These are phyloP conservation scores for Mycocentrospora acerina DNA, from an alignment of 2,329 filamentous ascomycete species.

Conservation along the genomic window DNA sequence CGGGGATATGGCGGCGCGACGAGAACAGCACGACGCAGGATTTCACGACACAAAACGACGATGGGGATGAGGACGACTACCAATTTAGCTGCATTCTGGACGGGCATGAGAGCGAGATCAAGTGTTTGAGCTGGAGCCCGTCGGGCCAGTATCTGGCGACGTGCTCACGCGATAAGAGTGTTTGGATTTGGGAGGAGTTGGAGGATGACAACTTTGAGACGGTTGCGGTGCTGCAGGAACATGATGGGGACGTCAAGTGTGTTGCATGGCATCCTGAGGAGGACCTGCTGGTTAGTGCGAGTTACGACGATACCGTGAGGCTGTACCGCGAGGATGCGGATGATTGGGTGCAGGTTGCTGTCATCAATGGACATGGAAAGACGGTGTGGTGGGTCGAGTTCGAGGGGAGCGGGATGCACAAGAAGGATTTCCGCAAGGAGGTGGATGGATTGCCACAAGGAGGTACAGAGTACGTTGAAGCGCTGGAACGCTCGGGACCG, in stretches of 20 bases:
- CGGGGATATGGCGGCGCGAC: constrained; percentile 69
- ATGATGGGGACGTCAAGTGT: constrained; percentile 92
- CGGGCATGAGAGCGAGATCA: constrained; percentile 93
- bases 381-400: constrained; percentile 89
- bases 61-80: constrained; percentile 77
- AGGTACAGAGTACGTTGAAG: constrained; percentile 38
- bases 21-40: constrained; percentile 56
- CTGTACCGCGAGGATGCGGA: constrained; percentile 89
- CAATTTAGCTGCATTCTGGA: constrained; percentile 89
- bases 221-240: constrained; percentile 89
- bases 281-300: constrained; percentile 81
- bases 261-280: constrained; percentile 86
- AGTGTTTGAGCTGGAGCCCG: constrained; percentile 73
- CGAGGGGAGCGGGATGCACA: constrained; percentile 49
- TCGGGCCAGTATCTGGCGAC: constrained; percentile 81
- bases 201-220: constrained; percentile 97
- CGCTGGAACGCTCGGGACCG: constrained; percentile 48
- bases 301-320: constrained; percentile 89
- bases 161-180: constrained; percentile 86
- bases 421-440: constrained; percentile 25
- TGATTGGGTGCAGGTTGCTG: constrained; percentile 88
- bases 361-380: constrained; percentile 75
- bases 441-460: constrained; percentile 32
- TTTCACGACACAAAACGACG: constrained; percentile 32
- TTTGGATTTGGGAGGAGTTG: constrained; percentile 99